These are phyloP conservation scores for Zoysia pacifica DNA, from an alignment of 176 grass and related monocot species.

Conservation along the genomic window DNA sequence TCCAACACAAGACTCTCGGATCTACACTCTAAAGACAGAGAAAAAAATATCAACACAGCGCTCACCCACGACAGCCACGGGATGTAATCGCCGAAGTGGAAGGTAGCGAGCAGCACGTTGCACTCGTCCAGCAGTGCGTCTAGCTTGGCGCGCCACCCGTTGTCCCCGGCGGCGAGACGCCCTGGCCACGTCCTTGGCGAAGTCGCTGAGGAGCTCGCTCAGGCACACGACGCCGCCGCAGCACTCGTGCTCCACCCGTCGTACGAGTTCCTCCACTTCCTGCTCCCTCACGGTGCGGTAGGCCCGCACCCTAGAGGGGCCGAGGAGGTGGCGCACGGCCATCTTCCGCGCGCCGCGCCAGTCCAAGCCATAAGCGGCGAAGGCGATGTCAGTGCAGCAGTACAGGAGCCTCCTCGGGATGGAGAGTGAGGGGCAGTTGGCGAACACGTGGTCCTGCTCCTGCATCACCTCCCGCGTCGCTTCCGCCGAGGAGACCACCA, in stretches of 20 bases:
- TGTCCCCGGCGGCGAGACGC: not conserved
- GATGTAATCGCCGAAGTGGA: constrained; percentile 11
- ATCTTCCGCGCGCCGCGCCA: not conserved
- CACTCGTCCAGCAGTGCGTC: constrained; percentile 16
- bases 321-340: constrained; percentile 4
- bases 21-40: no score
- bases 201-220: constrained; percentile 1
- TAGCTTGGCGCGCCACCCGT: not conserved
- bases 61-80: constrained; percentile 24
- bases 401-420: constrained; percentile 2
- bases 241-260: not conserved
- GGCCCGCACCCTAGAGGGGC: not conserved
- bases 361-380: constrained; percentile 5
- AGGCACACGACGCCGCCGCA: not conserved
- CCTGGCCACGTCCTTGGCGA: constrained; percentile 13
- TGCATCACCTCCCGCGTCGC: constrained; percentile 27
- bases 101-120: not conserved
- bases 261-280: not conserved
- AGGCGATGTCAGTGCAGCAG: constrained; percentile 25
- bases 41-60: no score
- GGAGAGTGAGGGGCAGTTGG: not conserved
- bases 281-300: constrained; percentile 4
- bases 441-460: constrained; percentile 24
- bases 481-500: not conserved
- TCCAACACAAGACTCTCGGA: no score